A percentile compares a stretch with the other conserved stretches of the same genome.
These are phyloP conservation scores for Geotrichum cucujoidarum DNA, from an alignment of 1,139 yeast genomes.

Conservation along the genomic window DNA sequence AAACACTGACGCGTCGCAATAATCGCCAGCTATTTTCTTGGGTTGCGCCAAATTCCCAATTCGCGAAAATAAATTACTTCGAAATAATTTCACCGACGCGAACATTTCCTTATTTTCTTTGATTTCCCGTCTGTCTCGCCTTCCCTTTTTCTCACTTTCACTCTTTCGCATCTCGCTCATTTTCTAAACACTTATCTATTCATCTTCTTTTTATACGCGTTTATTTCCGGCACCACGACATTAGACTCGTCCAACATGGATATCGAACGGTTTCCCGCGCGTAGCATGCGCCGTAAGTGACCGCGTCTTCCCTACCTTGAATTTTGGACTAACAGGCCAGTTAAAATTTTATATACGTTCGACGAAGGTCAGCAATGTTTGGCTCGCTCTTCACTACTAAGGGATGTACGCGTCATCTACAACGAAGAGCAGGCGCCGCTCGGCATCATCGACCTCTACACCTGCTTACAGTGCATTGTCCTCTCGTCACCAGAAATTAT, in stretches of 20 bases:
- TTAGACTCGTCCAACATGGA: conserved; percentile 15
- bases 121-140: no score
- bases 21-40: no score
- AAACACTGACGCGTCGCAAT: no score
- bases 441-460: conserved; percentile 35
- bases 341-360: conserved; percentile 39
- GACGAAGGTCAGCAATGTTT: conserved; percentile 31
- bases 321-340: conserved; percentile 17
- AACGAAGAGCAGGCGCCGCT: conserved; percentile 28
- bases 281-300: conserved; percentile 15
- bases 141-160: background rate
- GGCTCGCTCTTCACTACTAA: conserved; percentile 32
- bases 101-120: no score
- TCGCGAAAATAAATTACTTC: no score
- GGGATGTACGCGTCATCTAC: conserved; percentile 29
- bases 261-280: conserved; percentile 13
- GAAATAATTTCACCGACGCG: no score
- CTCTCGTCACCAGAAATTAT: conserved; percentile 39
- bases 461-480: conserved; percentile 36
- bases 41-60: no score
- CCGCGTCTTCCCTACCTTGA: background rate
- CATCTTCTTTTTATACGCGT: background rate
- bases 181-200: no score
- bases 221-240: no score
- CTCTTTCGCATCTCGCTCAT: background rate